Evolutionary conservation across 192 early-diverging fungal species (phyloP), one percentile per base, ranked within the genome.

Genomic region (Haplosporangium gracile): DNA sequence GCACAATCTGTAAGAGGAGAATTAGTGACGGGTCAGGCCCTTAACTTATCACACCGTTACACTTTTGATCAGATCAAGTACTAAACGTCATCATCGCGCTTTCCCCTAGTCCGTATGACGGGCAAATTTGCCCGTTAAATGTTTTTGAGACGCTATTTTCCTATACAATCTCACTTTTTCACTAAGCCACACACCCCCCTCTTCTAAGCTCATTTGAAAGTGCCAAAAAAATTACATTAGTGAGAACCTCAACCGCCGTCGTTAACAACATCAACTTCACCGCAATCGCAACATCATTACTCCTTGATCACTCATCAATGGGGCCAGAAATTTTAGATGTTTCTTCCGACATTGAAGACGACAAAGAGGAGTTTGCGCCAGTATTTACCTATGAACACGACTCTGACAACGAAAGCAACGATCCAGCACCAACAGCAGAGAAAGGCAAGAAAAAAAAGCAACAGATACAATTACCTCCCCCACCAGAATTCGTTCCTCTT

Each of bases 401-500:
- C 32, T 42, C 69, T 39, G 71, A 72, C 18, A 38, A 72, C 22
- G 24, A 79, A 60, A 10, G 55, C 8, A 51, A 63, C 24, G 77
- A 72, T 9, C 0, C 24, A 60, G 42, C 34, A 60, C 20, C 36
- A 32, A 42, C 47, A 40, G 16, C 49, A 47, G 39, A n/a, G 39
- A 57, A 40, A 71, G 26, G 51, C 51, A 40, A 53, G 68, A 55
- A 78, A 55, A 70, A 57, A 32, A 57, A 71, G 34, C n/a, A 65
- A 34, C 2, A 9, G 22, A 24, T 71, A 18, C 15, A 57, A 20
- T 38, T 78, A 78, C 78, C 78, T 26, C 51, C 15, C 34, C 78
- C 70, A 20, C 49, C 77, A 49, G 77, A 68, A 24, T 78, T 78
- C 32, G 69, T 51, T 26, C 77, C 77, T 20, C 18, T 78, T 68